These are phyloP conservation scores for Symbiodinium pilosum DNA, from an alignment of 73 alveolate genomes.

Conservation along the genomic window DNA sequence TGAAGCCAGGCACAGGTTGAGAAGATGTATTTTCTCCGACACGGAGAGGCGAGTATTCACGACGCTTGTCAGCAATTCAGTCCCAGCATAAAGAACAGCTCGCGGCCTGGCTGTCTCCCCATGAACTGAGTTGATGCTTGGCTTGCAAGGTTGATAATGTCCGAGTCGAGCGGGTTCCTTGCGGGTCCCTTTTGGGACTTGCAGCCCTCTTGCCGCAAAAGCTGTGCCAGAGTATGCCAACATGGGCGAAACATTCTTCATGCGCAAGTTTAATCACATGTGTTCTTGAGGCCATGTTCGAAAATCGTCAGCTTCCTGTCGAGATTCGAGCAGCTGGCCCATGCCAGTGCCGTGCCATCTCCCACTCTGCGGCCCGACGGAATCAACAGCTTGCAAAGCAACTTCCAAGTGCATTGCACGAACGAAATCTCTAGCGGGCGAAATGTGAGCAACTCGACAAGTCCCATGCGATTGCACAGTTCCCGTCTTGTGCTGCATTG, in stretches of 20 bases:
- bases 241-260: neutral
- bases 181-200: constrained; percentile 15
- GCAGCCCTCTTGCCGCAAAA: neutral
- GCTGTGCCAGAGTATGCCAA: neutral
- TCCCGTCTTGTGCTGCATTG: neutral
- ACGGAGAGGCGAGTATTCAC: constrained; percentile 47
- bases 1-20: constrained; percentile 45
- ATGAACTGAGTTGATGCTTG: too few species aligned
- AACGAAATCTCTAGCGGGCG: too few species aligned
- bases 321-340: constrained; percentile 42
- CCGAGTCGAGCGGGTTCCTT: neutral
- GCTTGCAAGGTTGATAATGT: neutral
- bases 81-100: too few species aligned
- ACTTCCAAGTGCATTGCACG: too few species aligned
- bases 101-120: too few species aligned
- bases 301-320: constrained; percentile 59
- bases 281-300: constrained; percentile 52
- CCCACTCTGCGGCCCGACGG: constrained; percentile 2
- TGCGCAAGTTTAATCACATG: neutral
- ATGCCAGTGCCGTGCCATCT: constrained; percentile 36
- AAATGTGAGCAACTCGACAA: too few species aligned
- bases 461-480: too few species aligned
- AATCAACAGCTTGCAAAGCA: too few species aligned
- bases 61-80: neutral
- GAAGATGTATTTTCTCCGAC: constrained; percentile 26